A percentile compares a stretch with the other conserved stretches of the same genome.
Evolutionary conservation across 768 basidiomycete species (phyloP).

Genomic region (Clitopilus hobsonii): DNA sequence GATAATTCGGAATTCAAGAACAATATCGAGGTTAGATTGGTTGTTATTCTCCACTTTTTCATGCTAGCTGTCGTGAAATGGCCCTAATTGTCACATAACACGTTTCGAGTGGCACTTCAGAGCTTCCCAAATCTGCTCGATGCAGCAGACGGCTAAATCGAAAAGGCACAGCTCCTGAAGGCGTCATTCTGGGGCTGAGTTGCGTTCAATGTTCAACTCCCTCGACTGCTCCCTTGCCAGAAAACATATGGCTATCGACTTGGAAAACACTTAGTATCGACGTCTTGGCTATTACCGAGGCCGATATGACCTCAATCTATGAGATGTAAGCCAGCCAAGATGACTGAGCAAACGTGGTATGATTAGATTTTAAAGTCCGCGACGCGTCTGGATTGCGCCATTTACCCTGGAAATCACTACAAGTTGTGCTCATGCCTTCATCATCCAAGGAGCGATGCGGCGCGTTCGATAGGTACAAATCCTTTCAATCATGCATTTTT

Average conservation of each 20-base stretch:
- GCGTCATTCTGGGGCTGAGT: background rate
- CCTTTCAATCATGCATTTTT: background rate
- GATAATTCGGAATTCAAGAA: too few species aligned
- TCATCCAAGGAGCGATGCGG: background rate
- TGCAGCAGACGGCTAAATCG: background rate
- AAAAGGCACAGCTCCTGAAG: background rate
- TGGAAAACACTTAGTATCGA: background rate
- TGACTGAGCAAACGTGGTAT: background rate
- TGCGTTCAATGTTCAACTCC: background rate
- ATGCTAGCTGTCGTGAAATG: too few species aligned
- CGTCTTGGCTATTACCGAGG: too few species aligned
- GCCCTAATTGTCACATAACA: background rate
- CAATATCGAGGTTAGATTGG: too few species aligned
- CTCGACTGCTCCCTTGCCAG: too few species aligned
- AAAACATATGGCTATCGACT: too few species aligned
- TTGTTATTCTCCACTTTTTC: too few species aligned
- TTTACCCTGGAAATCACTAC: conserved; percentile 1
- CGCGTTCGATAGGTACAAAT: background rate
- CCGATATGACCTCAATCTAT: background rate
- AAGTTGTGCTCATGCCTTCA: background rate
- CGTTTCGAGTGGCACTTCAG: background rate
- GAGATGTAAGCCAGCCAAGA: background rate
- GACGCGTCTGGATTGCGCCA: background rate
- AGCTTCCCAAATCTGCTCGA: background rate
- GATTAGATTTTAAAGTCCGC: background rate